Evolutionary conservation across 129 eudicot species (phyloP).

Genomic region (Saposhnikovia divaricata): DNA sequence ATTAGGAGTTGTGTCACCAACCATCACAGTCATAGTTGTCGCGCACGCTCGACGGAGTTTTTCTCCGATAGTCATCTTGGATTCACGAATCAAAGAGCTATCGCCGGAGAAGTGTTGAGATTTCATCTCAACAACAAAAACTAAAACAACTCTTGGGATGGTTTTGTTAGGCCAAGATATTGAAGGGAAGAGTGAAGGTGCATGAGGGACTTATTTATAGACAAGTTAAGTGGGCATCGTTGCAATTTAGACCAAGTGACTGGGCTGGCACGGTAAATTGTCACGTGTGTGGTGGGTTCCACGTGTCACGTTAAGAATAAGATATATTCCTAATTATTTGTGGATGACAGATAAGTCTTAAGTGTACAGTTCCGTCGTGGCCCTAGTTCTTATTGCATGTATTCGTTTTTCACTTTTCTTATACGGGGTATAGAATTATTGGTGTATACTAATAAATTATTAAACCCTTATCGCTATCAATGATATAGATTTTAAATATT

Average conservation of each 20-base stretch:
- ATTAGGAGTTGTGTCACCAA: background rate
- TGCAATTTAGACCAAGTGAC: background rate
- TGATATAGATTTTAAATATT: no score
- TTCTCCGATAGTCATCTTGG: conserved; percentile 38
- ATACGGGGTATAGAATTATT: background rate
- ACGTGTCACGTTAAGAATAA: conserved; percentile 1
- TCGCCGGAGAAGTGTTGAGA: conserved; percentile 50
- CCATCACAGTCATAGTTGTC: conserved; percentile 17
- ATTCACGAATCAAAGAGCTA: conserved; percentile 40
- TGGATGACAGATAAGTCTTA: background rate
- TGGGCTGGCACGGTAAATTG: background rate
- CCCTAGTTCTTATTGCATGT: background rate
- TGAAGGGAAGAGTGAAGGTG: background rate
- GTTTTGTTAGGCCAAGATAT: conserved; percentile 10
- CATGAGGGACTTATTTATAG: conserved; percentile 7
- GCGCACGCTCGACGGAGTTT: conserved; percentile 35
- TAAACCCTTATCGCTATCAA: background rate
- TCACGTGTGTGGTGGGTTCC: conserved; percentile 13
- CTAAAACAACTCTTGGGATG: background rate
- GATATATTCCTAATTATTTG: conserved; percentile 13
- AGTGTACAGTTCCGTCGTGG: background rate
- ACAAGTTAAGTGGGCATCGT: background rate
- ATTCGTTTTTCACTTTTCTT: background rate
- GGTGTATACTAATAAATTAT: background rate
- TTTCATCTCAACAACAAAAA: conserved; percentile 31